Evolutionary conservation across 2,329 filamentous ascomycete species (phyloP).

Genomic region (Fusarium pseudocircinatum): DNA sequence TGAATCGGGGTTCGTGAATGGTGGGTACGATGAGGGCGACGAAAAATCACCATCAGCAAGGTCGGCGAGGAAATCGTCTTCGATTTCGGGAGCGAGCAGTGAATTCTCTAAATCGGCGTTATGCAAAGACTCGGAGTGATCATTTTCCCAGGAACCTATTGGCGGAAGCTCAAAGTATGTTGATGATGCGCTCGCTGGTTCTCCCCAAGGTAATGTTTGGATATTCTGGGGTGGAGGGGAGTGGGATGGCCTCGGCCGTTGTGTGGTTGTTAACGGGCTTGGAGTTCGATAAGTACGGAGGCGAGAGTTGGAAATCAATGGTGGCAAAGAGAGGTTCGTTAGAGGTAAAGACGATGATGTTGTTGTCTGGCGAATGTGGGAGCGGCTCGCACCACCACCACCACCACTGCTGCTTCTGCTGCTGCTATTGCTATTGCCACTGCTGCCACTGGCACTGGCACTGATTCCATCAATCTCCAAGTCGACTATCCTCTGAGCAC

Average conservation of each 20-base stretch:
- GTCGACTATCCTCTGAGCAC: slow-evolving; percentile 27
- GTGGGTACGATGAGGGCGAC: slow-evolving; percentile 50
- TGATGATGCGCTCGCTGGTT: slow-evolving; percentile 3
- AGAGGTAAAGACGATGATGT: slow-evolving; percentile 11
- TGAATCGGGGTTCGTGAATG: slow-evolving; percentile 37
- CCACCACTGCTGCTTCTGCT: not conserved
- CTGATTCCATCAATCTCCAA: slow-evolving; percentile 8
- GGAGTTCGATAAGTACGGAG: slow-evolving; percentile 1
- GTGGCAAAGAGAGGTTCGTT: slow-evolving; percentile 30
- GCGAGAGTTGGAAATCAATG: slow-evolving; percentile 17
- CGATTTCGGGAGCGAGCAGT: slow-evolving; percentile 14
- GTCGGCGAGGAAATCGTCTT: slow-evolving; percentile 41
- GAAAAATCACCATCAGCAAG: slow-evolving; percentile 47
- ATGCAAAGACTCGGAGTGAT: not conserved
- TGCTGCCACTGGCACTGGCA: not conserved
- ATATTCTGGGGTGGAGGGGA: not conserved
- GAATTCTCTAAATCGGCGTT: slow-evolving; percentile 6
- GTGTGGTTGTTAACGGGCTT: slow-evolving; percentile 31
- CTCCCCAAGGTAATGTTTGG: slow-evolving; percentile 7
- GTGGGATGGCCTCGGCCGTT: slow-evolving; percentile 11
- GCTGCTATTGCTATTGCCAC: not conserved
- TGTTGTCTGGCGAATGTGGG: slow-evolving; percentile 26
- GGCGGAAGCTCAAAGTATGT: slow-evolving; percentile 6
- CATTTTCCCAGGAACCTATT: slow-evolving; percentile 1
- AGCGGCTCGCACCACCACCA: slow-evolving; percentile 20